Evolutionary conservation across 2,329 filamentous ascomycete species (phyloP).

Genomic region (Ambrosiella cleistominuta): DNA sequence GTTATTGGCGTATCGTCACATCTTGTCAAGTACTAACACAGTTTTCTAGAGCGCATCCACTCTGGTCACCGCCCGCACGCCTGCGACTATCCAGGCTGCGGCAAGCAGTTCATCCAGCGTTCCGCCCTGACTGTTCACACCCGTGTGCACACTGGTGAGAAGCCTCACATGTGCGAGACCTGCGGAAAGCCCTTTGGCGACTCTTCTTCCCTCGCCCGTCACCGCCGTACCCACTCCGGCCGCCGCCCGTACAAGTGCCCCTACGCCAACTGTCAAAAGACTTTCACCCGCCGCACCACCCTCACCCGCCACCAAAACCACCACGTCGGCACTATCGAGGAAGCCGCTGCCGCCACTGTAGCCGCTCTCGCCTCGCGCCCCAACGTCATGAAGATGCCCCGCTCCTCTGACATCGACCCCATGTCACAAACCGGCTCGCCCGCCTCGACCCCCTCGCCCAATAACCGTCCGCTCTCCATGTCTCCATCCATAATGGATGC

Average conservation of each 20-base stretch:
- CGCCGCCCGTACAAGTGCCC: conserved; percentile 95
- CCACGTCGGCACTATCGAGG: conserved; percentile 86
- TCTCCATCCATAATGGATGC: conserved; percentile 44
- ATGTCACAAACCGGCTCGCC: conserved; percentile 57
- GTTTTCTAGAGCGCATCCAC: conserved; percentile 74
- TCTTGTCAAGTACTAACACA: conserved; percentile 16
- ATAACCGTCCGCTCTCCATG: conserved; percentile 60
- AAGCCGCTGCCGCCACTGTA: conserved; percentile 75
- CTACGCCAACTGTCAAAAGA: conserved; percentile 95
- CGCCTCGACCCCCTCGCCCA: conserved; percentile 65
- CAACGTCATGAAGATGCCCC: conserved; percentile 22
- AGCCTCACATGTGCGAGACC: conserved; percentile 92
- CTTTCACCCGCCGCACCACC: conserved; percentile 88
- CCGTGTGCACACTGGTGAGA: conserved; percentile 92
- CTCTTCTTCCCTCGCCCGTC: conserved; percentile 80
- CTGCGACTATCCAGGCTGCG: conserved; percentile 74
- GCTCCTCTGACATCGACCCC: conserved; percentile 51
- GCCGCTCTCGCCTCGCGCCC: conserved; percentile 53
- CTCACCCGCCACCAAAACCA: conserved; percentile 91
- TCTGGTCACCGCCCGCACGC: conserved; percentile 79
- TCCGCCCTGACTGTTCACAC: conserved; percentile 90
- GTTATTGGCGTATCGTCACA: background rate
- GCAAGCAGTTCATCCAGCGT: conserved; percentile 93
- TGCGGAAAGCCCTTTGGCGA: conserved; percentile 98
- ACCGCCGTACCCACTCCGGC: conserved; percentile 86